Conservation (phyloP, 2,329 filamentous ascomycete genomes). For the Cladosporium sp. region DNA sequence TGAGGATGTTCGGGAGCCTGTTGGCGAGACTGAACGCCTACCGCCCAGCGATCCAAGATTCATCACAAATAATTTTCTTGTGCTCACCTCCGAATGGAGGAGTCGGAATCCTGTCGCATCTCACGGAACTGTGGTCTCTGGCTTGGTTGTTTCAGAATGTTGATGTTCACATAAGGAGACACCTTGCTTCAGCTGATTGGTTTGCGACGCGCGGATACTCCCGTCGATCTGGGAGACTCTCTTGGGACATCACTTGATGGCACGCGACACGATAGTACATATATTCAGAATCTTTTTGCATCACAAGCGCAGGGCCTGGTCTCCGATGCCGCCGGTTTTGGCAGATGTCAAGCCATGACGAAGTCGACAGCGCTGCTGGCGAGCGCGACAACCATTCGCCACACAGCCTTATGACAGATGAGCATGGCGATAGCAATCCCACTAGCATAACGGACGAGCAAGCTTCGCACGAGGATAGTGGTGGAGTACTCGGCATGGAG, state of each 20-base stretch:
- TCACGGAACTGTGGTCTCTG: not conserved
- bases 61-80: not conserved
- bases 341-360: slow-evolving; percentile 11
- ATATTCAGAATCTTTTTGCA: not conserved
- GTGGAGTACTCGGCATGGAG: not conserved
- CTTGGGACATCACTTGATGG: not conserved
- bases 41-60: slow-evolving; percentile 8
- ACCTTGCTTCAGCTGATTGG: slow-evolving; percentile 11
- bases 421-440: not conserved
- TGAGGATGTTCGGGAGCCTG: slow-evolving; percentile 78
- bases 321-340: not conserved
- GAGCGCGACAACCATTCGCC: not conserved
- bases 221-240: not conserved
- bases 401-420: not conserved
- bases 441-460: not conserved
- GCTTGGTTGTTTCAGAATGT: not conserved
- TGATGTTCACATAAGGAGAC: slow-evolving; percentile 3
- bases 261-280: not conserved
- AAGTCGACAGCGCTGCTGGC: slow-evolving; percentile 1
- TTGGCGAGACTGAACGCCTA: slow-evolving; percentile 54
- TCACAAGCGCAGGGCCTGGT: not conserved
- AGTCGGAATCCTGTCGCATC: not conserved
- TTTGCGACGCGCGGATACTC: not conserved
- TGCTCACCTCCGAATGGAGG: not conserved
- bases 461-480: not conserved